Conservation (phyloP, 129 eudicot species). For the Glebionis coronaria region DNA sequence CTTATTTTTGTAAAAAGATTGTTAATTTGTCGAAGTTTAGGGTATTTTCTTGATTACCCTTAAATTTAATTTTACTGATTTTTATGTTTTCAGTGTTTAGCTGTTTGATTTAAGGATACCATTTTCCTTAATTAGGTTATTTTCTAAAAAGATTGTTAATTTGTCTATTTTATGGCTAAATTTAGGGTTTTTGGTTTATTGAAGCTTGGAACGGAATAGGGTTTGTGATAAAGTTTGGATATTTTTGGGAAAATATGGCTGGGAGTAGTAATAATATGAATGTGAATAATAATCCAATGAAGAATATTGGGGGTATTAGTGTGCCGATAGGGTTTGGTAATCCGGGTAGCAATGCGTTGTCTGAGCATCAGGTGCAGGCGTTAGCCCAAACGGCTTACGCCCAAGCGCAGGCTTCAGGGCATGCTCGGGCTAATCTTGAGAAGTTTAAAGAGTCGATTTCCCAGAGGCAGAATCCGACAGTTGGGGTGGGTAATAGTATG, state of each 20-base stretch:
- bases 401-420: conserved; percentile 6
- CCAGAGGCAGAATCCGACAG: background rate
- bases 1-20: background rate
- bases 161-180: background rate
- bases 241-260: conserved; percentile 1
- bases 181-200: background rate
- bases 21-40: background rate
- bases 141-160: background rate
- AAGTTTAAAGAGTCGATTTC: background rate
- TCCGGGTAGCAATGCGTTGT: conserved; percentile 1
- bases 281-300: background rate
- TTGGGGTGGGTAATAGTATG: background rate
- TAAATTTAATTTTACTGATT: background rate
- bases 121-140: background rate
- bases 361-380: conserved; percentile 15
- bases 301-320: conserved; percentile 11
- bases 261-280: conserved; percentile 8
- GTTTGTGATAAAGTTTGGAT: background rate
- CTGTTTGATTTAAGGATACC: background rate
- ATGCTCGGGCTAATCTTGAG: background rate
- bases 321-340: conserved; percentile 16
- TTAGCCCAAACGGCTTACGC: background rate
- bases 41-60: background rate
- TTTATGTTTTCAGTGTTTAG: background rate
- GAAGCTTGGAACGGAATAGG: background rate